These are phyloP conservation scores for Scheffersomyces stipitis DNA, from an alignment of 805 yeast species.

Conservation along the genomic window DNA sequence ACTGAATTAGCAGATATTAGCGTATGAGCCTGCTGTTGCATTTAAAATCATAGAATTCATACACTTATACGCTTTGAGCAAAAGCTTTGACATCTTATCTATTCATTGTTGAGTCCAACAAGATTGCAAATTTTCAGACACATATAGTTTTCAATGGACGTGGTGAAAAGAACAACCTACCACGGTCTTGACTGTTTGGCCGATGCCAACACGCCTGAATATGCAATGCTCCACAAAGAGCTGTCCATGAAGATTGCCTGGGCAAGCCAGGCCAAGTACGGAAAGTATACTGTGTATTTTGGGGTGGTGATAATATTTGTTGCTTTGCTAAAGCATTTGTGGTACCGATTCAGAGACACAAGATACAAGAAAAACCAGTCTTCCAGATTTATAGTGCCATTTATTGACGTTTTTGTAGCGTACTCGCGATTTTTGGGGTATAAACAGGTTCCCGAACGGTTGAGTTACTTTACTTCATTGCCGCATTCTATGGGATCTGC, in stretches of 20 bases:
- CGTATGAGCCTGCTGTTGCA: no score
- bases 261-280: conserved; percentile 30
- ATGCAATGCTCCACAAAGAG: conserved; percentile 11
- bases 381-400: conserved; percentile 9
- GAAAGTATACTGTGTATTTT: conserved; percentile 39
- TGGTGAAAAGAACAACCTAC: conserved; percentile 11
- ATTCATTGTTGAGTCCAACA: no score
- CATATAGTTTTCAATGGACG: no score
- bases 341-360: conserved; percentile 25
- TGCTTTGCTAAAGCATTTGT: conserved; percentile 32
- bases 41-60: no score
- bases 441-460: conserved; percentile 24
- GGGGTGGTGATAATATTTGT: conserved; percentile 36
- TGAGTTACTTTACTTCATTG: conserved; percentile 27
- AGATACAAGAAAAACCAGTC: conserved; percentile 11
- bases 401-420: conserved; percentile 27
- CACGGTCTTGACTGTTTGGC: conserved; percentile 41
- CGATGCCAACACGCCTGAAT: conserved; percentile 25
- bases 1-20: no score
- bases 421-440: conserved; percentile 38
- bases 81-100: no score
- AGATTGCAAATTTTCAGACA: no score
- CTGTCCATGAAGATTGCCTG: conserved; percentile 34
- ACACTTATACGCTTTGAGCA: no score
- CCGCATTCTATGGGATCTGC: conserved; percentile 39